Evolutionary conservation across 495 filamentous ascomycete species (phyloP), one percentile per base, ranked within the genome.

Genomic region (Aspergillus heteromorphus): DNA sequence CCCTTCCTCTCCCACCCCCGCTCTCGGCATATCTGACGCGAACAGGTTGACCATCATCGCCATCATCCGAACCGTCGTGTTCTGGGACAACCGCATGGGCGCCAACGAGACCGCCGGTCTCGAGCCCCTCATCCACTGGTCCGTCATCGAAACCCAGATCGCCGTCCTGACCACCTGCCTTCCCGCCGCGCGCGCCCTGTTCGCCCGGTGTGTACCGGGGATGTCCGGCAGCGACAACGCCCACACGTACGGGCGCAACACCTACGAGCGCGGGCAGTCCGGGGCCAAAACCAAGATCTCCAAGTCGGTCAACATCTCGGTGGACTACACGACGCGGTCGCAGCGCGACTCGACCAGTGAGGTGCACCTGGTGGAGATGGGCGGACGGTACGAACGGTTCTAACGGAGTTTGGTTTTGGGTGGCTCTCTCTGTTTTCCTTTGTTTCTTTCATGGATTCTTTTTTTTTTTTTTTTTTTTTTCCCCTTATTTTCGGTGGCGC

Each of bases 331-430:
- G 20, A 31, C 40, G 19, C 53, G 42, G 38, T 27, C 38, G 14
- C 38, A 45, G 19, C 27, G 48, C 4, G 27, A 47, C n/a, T 23
- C 23, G 19, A 47, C 20, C 19, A 59, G 52, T 30, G 54, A 29
- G 7, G 52, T 59, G 13, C 51, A 45, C 11, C 51, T 59, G 51
- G 56, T 59, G 8, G 56, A 59, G 40, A 51, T 59, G 65, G 92
- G 96, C 71, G 43, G 43, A 3, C 23, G 27, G n/a, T 47, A 47
- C 43, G 27, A 16, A 14, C 43, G 43, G 23, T 23, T 47, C 10
- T 47, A 23, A 47, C n/a, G 8, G 11, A 34, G 8, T 34, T 34
- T 7, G 23, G 23, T 27, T 27, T n/a, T n/a, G n/a, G 23, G 23
- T 27, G 23, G 23, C 31, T 34, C 2, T 34, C 31, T n/a, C n/a